These are phyloP conservation scores for Cyberlindnera saturnus DNA, from an alignment of 805 yeast genomes.

Conservation along the genomic window DNA sequence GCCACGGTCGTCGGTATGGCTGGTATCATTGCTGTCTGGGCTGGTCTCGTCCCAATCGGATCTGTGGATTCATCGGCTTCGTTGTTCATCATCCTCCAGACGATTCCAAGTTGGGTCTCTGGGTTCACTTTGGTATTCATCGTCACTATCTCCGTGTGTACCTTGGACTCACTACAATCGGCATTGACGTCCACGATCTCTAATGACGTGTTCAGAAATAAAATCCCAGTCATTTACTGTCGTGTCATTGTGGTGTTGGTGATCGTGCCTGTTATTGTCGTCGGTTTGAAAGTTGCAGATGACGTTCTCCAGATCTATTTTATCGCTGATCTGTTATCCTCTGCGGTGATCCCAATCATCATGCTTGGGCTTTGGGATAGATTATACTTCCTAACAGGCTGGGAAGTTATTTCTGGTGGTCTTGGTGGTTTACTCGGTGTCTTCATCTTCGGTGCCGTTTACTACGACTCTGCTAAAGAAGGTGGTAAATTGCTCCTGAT, in stretches of 20 bases:
- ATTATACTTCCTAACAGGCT: slow-evolving; percentile 67
- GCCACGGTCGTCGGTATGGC: slow-evolving; percentile 73
- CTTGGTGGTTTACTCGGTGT: slow-evolving; percentile 75
- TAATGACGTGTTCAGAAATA: slow-evolving; percentile 85
- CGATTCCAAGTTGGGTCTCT: slow-evolving; percentile 80
- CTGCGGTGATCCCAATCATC: slow-evolving; percentile 79
- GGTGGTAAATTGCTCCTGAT: slow-evolving; percentile 75
- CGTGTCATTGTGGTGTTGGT: slow-evolving; percentile 66
- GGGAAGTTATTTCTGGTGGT: slow-evolving; percentile 81
- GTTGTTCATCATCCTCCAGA: slow-evolving; percentile 61
- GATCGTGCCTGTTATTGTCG: slow-evolving; percentile 83
- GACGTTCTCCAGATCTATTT: slow-evolving; percentile 81
- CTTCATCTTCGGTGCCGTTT: slow-evolving; percentile 78
- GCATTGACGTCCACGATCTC: slow-evolving; percentile 86
- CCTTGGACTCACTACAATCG: slow-evolving; percentile 83
- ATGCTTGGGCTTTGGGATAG: slow-evolving; percentile 68
- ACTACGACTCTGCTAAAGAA: slow-evolving; percentile 62
- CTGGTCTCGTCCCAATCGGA: slow-evolving; percentile 50
- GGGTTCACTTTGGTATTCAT: slow-evolving; percentile 77
- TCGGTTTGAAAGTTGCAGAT: slow-evolving; percentile 76
- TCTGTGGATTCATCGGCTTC: slow-evolving; percentile 55
- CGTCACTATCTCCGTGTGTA: slow-evolving; percentile 74
- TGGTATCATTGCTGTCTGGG: slow-evolving; percentile 89
- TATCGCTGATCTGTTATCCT: slow-evolving; percentile 85
- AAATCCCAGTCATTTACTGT: slow-evolving; percentile 56